phyloP scores from a whole-genome alignment of 345 rosid species.

The Eucalyptus polybractea region DNA sequence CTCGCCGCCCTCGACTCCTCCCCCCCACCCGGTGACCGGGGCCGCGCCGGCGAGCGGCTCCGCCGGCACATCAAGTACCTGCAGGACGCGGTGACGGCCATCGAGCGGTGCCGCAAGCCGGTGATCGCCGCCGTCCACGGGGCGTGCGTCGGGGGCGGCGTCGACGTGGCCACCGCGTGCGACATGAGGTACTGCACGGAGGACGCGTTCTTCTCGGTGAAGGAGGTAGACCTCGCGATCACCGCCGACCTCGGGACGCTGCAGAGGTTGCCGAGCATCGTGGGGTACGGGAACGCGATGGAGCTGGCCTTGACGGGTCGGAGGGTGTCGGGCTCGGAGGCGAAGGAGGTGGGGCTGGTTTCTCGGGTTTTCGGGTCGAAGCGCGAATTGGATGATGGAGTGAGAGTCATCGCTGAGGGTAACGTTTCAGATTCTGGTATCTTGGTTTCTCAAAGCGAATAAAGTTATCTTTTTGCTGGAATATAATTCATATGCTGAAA shows the following conservation, averaged over 20 bases:
- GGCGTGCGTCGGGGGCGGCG: slow-evolving; percentile 69
- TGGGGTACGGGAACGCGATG: slow-evolving; percentile 61
- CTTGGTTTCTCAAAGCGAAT: background rate
- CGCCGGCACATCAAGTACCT: slow-evolving; percentile 43
- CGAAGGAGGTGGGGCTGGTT: slow-evolving; percentile 64
- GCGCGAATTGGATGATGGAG: slow-evolving; percentile 37
- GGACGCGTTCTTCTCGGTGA: slow-evolving; percentile 59
- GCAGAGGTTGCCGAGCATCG: slow-evolving; percentile 65
- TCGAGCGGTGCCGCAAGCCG: slow-evolving; percentile 77
- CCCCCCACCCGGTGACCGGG: slow-evolving; percentile 14
- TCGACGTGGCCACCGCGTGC: slow-evolving; percentile 67
- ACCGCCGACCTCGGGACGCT: slow-evolving; percentile 86
- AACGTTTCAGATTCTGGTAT: background rate
- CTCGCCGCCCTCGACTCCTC: slow-evolving; percentile 19
- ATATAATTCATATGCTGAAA: background rate
- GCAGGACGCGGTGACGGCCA: slow-evolving; percentile 66
- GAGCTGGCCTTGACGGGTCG: slow-evolving; percentile 68
- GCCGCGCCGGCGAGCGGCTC: slow-evolving; percentile 32
- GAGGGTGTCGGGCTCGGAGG: slow-evolving; percentile 51
- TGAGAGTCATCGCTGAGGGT: slow-evolving; percentile 50
- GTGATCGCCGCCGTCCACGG: slow-evolving; percentile 64
- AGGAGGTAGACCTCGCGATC: slow-evolving; percentile 75
- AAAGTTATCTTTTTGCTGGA: background rate
- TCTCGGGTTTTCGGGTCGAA: slow-evolving; percentile 55
- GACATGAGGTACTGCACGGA: slow-evolving; percentile 57